Percentiles rank a stretch among this genome's conserved stretches.
phyloP scores from a whole-genome alignment of 768 basidiomycete species.

The Rhizopogon rudus region DNA sequence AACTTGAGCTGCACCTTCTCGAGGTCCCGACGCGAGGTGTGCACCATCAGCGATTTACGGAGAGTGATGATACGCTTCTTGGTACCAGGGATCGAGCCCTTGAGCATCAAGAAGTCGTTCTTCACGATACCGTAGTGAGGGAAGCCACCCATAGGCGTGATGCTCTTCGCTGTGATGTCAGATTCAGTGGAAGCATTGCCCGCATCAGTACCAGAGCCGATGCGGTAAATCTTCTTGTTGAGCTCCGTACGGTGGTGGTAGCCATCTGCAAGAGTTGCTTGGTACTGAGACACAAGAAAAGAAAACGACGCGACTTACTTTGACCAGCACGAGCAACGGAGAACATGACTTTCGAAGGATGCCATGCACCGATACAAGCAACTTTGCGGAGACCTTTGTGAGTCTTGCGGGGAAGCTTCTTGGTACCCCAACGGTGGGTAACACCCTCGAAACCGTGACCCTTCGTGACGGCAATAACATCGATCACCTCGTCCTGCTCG shows the following conservation, averaged over 20 bases:
- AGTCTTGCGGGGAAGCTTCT: constrained; percentile 97
- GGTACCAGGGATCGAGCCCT: constrained; percentile 93
- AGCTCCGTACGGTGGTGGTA: constrained; percentile 97
- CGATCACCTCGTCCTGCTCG: constrained; percentile 95
- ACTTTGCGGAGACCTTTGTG: constrained; percentile 99
- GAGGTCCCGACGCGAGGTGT: constrained; percentile 92
- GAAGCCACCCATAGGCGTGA: constrained; percentile 99
- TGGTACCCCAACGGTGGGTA: constrained; percentile 98
- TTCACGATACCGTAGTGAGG: constrained; percentile 98
- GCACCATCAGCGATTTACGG: constrained; percentile 94
- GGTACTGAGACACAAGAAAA: not conserved
- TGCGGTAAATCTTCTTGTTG: constrained; percentile 99
- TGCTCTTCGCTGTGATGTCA: constrained; percentile 89
- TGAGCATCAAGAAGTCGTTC: constrained; percentile 97
- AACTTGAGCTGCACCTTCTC: constrained; percentile 99
- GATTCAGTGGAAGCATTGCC: constrained; percentile 90
- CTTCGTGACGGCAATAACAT: constrained; percentile 97
- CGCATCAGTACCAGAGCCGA: constrained; percentile 75
- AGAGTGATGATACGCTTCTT: constrained; percentile 98
- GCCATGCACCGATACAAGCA: constrained; percentile 98
- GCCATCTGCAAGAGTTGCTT: constrained; percentile 52
- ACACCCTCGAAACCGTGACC: constrained; percentile 99
- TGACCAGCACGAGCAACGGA: constrained; percentile 99
- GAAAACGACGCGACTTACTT: constrained; percentile 52
- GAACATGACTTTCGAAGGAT: constrained; percentile 99